A percentile compares a stretch with the other conserved stretches of the same genome.
phyloP scores from a whole-genome alignment of 306 rosid species.

The Vicia sativa region DNA sequence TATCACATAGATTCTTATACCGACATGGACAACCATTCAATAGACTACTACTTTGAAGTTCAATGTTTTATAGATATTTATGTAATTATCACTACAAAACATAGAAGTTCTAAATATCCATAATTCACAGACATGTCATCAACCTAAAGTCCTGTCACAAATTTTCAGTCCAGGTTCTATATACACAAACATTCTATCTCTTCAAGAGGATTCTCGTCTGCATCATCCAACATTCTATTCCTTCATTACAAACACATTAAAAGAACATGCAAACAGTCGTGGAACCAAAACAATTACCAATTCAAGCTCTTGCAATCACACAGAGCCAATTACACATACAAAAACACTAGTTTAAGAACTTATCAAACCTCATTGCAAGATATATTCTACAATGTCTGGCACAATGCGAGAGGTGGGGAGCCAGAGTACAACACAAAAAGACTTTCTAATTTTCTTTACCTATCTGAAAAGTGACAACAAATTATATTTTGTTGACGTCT shows the following conservation, averaged over 20 bases:
- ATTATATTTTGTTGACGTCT: neutral
- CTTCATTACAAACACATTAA: neutral
- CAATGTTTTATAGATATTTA: conserved; percentile 6
- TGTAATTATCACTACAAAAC: conserved; percentile 9
- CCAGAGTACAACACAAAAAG: neutral
- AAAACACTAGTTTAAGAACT: conserved; percentile 11
- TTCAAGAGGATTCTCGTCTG: conserved; percentile 2
- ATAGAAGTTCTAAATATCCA: conserved; percentile 1
- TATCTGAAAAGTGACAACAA: neutral
- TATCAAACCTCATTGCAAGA: neutral
- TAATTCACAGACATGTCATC: conserved; percentile 11
- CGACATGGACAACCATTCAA: neutral
- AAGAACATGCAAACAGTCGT: neutral
- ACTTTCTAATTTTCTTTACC: neutral
- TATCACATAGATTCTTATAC: neutral
- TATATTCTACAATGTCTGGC: neutral
- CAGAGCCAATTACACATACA: neutral
- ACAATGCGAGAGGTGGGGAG: neutral
- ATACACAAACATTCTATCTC: neutral
- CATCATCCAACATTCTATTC: conserved; percentile 6
- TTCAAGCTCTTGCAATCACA: conserved; percentile 1
- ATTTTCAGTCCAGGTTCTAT: neutral
- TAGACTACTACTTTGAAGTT: neutral
- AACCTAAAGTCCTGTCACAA: neutral
- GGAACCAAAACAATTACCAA: neutral